These are phyloP conservation scores for Laguncularia racemosa DNA, from an alignment of 345 rosid species.

Conservation along the genomic window DNA sequence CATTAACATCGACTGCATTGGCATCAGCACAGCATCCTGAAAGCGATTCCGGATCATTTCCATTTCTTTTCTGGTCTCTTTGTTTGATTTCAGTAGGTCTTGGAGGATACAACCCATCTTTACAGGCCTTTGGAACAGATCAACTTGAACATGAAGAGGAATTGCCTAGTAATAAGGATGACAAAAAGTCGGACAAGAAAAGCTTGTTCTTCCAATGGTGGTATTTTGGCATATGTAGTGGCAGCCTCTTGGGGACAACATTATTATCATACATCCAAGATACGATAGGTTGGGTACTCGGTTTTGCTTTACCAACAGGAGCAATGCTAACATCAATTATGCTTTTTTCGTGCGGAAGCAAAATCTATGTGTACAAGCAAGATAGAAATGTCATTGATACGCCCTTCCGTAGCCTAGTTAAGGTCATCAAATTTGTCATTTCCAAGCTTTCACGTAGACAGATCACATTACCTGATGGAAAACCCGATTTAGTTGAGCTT, in stretches of 20 bases:
- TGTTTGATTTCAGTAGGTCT: constrained; percentile 71
- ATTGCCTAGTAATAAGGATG: constrained; percentile 30
- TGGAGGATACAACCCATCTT: constrained; percentile 79
- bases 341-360: constrained; percentile 52
- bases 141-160: constrained; percentile 51
- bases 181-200: constrained; percentile 32
- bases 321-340: constrained; percentile 54
- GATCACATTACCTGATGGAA: constrained; percentile 30
- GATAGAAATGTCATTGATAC: constrained; percentile 9
- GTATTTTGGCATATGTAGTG: constrained; percentile 84
- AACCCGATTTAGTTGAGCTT: constrained; percentile 43
- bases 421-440: constrained; percentile 25
- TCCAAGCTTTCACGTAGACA: constrained; percentile 19
- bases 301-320: constrained; percentile 72
- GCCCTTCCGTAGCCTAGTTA: constrained; percentile 21
- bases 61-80: constrained; percentile 66
- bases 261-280: constrained; percentile 86
- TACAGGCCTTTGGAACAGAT: constrained; percentile 94
- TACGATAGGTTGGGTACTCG: constrained; percentile 82
- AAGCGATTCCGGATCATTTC: constrained; percentile 28
- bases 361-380: constrained; percentile 35
- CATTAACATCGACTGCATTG: constrained; percentile 71
- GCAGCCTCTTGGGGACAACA: constrained; percentile 83
- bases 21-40: constrained; percentile 38
- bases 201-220: constrained; percentile 77